Evolutionary conservation across 257 asterid species (phyloP).

Genomic region (Plectranthus barbatus): DNA sequence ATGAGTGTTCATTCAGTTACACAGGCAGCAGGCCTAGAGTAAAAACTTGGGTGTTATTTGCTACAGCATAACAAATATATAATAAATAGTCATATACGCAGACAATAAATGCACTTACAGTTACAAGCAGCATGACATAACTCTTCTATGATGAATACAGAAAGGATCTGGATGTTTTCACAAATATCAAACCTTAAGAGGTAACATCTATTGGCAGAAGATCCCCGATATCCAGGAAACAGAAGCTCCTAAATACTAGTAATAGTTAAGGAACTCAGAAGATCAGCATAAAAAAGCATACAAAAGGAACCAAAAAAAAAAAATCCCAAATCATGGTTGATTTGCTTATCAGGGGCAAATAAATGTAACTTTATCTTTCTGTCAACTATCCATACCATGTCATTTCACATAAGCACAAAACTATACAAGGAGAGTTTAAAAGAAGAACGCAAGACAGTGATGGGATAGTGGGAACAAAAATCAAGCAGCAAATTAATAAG

Average conservation of each 20-base stretch:
- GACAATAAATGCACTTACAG: slow-evolving; percentile 21
- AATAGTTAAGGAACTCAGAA: slow-evolving; percentile 35
- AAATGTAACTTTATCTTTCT: not conserved
- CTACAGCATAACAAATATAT: not conserved
- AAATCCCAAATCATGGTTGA: not conserved
- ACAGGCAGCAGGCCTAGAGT: not conserved
- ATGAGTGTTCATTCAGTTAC: not conserved
- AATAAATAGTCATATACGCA: not conserved
- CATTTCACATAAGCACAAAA: slow-evolving; percentile 6
- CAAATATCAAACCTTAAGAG: slow-evolving; percentile 39
- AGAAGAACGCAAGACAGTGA: not conserved
- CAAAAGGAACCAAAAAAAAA: slow-evolving; percentile 1
- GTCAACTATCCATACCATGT: not conserved
- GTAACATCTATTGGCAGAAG: slow-evolving; percentile 30
- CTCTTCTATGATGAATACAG: slow-evolving; percentile 24
- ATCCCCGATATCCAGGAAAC: slow-evolving; percentile 38
- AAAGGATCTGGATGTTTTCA: slow-evolving; percentile 21
- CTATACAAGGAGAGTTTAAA: not conserved
- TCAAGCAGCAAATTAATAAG: slow-evolving; percentile 9
- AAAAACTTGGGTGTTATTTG: not conserved
- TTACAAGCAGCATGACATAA: slow-evolving; percentile 23
- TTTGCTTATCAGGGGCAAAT: slow-evolving; percentile 3
- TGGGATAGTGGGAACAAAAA: slow-evolving; percentile 1
- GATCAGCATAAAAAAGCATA: slow-evolving; percentile 2
- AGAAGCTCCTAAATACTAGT: slow-evolving; percentile 31